Base-by-base conservation (phyloP, 768 basidiomycete species). In the Multifurca ochricompacta region DNA sequence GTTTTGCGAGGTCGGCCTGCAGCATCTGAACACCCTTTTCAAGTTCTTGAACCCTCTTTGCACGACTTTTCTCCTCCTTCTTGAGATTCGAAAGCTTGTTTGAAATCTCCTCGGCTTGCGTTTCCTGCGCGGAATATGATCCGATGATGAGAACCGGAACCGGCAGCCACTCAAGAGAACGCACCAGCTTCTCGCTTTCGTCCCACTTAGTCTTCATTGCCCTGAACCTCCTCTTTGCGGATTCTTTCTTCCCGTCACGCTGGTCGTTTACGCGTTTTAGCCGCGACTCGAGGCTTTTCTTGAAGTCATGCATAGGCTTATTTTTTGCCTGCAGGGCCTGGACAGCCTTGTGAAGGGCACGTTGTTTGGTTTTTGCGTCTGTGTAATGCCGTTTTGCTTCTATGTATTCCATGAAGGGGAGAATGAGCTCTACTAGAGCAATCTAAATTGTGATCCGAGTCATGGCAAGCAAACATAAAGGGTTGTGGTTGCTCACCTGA, bases 341-440 rank as follows among this genome's bases (percentile, higher is more conserved):
- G 34, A 85, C 79, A 52, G 73, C 74, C 14, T 66, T 68, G 59
- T 80, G 78, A 11, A 79, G 69, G 41, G 67, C 67, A 8, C 78
- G 75, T 53, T 83, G 80, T 23, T 59, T 62, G 0, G 64, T 68
- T 65, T 84, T 90, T 25, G 73, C 64, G n/a, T 71, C 69, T 8
- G 72, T 59, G 56, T 77, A 90, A 52, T 67, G 59, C 11, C 66
- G 68, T 30, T 80, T 78, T 7, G 74, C 71, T 52, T 82, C 80
- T 21, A 79, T 77, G 61, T 90, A 91, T 53, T 76, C 72, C 41
- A 82, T 81, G 27, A 83, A 82, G 2, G 88, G 88, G 28, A 89
- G 73, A 43, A 91, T 73, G 48, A 90, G 69, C 39, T 79, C 69
- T 36, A 90, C 68, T 3, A 85, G 65, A 13, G 72, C 74, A 55